A percentile compares a stretch with the other conserved stretches of the same genome.
These are phyloP conservation scores for Musa itinerans DNA, from an alignment of 176 grass and related monocot genomes.

Conservation along the genomic window DNA sequence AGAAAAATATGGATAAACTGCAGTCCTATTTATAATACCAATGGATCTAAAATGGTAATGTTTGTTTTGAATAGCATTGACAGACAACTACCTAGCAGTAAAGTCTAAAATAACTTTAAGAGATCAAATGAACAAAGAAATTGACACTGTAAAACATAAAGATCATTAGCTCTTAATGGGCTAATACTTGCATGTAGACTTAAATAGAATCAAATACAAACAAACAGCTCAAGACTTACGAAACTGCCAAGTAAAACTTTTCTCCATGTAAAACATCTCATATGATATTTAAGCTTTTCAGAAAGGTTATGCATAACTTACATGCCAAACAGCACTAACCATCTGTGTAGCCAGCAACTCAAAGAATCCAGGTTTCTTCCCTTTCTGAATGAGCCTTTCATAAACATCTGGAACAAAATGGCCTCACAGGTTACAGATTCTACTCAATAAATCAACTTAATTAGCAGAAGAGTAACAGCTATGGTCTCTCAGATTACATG, in stretches of 20 bases:
- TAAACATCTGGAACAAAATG: constrained; percentile 71
- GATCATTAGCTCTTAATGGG: neutral
- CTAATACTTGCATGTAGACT: neutral
- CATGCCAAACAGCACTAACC: constrained; percentile 94
- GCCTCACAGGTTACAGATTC: constrained; percentile 11
- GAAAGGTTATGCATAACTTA: constrained; percentile 34
- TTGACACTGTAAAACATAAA: too few relatives aligned
- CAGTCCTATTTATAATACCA: too few relatives aligned
- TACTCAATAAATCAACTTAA: constrained; percentile 8
- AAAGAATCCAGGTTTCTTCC: constrained; percentile 93
- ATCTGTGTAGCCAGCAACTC: constrained; percentile 88
- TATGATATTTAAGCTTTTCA: neutral
- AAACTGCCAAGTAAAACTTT: neutral
- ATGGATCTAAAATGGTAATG: too few relatives aligned
- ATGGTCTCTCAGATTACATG: too few relatives aligned
- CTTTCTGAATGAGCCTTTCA: constrained; percentile 87
- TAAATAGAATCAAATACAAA: neutral
- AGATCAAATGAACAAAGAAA: too few relatives aligned
- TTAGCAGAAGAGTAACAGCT: too few relatives aligned
- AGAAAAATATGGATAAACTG: too few relatives aligned
- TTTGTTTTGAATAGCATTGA: too few relatives aligned
- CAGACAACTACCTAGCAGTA: too few relatives aligned
- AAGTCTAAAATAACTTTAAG: too few relatives aligned
- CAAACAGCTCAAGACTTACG: neutral
- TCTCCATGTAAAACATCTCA: neutral